Conservation (phyloP, 1,139 yeast genomes). For the Suhomyces wounanorum region DNA sequence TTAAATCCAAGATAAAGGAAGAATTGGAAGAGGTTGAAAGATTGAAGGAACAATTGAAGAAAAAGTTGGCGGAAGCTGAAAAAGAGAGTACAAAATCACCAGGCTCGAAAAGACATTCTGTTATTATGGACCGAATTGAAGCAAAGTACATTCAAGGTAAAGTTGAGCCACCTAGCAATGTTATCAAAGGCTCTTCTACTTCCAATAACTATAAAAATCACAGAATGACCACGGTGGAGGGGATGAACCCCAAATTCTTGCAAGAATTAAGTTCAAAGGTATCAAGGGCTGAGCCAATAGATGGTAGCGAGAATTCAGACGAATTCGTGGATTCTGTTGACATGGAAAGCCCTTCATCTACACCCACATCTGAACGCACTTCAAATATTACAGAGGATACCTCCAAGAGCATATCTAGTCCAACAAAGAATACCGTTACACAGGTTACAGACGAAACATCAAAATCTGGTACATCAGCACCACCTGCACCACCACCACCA, state of each 20-base stretch:
- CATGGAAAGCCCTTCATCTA: not conserved
- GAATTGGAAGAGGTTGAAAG: conserved; percentile 50
- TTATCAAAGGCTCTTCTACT: conserved; percentile 6
- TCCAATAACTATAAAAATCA: conserved; percentile 28
- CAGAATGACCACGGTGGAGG: conserved; percentile 38
- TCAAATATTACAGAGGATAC: not conserved
- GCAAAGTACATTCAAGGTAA: conserved; percentile 54
- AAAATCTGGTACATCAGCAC: conserved; percentile 8
- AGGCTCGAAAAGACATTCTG: conserved; percentile 21
- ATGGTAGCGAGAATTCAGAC: conserved; percentile 13
- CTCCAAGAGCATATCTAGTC: not conserved
- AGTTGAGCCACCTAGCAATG: conserved; percentile 9
- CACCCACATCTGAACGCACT: not conserved
- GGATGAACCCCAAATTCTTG: conserved; percentile 56
- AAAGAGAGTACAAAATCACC: conserved; percentile 9
- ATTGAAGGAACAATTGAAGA: conserved; percentile 45
- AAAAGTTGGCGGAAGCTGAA: conserved; percentile 30
- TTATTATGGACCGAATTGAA: conserved; percentile 39
- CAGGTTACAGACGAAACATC: not conserved
- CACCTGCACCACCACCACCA: conserved; percentile 22
- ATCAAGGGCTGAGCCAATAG: conserved; percentile 37
- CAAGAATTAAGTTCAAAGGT: conserved; percentile 60
- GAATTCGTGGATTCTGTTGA: conserved; percentile 1
- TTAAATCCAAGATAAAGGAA: conserved; percentile 40
- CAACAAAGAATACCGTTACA: not conserved